phyloP scores from a whole-genome alignment of 805 yeast genomes.

The Teunomyces panamensis region DNA sequence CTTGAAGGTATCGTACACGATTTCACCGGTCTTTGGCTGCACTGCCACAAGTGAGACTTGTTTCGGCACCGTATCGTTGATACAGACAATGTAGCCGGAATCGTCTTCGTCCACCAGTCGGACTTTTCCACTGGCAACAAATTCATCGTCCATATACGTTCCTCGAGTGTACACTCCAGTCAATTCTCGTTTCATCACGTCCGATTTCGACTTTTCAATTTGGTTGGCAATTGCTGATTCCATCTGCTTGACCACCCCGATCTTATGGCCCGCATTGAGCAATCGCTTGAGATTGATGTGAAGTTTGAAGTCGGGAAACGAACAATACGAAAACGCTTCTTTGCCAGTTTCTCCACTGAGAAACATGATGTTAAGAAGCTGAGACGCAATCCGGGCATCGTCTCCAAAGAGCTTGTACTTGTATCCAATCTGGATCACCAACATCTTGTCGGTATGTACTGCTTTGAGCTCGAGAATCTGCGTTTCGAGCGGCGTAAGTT shows the following conservation, averaged over 20 bases:
- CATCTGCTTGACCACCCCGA: slow-evolving; percentile 82
- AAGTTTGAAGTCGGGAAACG: slow-evolving; percentile 76
- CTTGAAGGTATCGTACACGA: slow-evolving; percentile 65
- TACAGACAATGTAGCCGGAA: slow-evolving; percentile 47
- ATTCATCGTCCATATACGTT: slow-evolving; percentile 70
- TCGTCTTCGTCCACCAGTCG: slow-evolving; percentile 24
- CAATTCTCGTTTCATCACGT: slow-evolving; percentile 64
- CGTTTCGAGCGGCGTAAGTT: slow-evolving; percentile 68
- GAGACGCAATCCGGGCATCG: slow-evolving; percentile 73
- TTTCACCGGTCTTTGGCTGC: slow-evolving; percentile 72
- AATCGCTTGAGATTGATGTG: slow-evolving; percentile 75
- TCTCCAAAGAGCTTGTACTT: slow-evolving; percentile 83
- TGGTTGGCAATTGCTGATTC: slow-evolving; percentile 77
- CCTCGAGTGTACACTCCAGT: slow-evolving; percentile 78
- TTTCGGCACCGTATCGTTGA: slow-evolving; percentile 24
- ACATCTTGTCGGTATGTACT: slow-evolving; percentile 59
- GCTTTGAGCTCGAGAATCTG: slow-evolving; percentile 70
- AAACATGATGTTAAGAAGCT: slow-evolving; percentile 64
- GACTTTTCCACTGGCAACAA: neutral
- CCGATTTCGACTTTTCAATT: slow-evolving; percentile 43
- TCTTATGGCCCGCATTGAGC: slow-evolving; percentile 68
- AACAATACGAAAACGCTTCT: slow-evolving; percentile 67
- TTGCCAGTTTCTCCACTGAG: slow-evolving; percentile 51
- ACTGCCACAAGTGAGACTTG: slow-evolving; percentile 46
- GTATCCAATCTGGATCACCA: slow-evolving; percentile 89